Percentiles rank a stretch among this genome's conserved stretches.
These are phyloP conservation scores for Piper longum DNA, from an alignment of 164 flowering plant genomes.

Conservation along the genomic window DNA sequence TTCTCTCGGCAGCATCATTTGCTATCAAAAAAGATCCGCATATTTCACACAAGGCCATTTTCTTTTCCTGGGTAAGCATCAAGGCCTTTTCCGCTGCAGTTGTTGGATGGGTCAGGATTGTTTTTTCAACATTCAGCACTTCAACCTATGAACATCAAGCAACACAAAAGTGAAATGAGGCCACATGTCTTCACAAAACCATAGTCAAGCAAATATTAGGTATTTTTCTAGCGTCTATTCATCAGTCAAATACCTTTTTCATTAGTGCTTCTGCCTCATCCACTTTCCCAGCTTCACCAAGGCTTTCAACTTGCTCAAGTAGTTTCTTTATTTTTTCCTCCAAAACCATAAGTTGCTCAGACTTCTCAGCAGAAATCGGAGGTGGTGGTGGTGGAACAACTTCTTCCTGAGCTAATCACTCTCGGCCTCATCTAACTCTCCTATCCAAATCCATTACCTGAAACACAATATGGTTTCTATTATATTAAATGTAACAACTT, in stretches of 20 bases:
- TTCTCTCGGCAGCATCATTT: constrained; percentile 94
- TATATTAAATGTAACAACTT: no score
- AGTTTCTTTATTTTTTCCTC: constrained; percentile 95
- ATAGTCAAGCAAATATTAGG: neutral
- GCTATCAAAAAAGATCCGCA: constrained; percentile 97
- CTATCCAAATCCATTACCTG: constrained; percentile 92
- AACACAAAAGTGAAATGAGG: neutral
- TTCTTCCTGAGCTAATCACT: constrained; percentile 78
- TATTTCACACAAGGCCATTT: constrained; percentile 90
- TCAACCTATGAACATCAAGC: constrained; percentile 50
- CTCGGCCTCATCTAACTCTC: constrained; percentile 89
- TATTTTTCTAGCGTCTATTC: neutral
- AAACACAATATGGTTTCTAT: constrained; percentile 1
- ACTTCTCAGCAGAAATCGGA: constrained; percentile 63
- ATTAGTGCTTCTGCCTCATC: constrained; percentile 99
- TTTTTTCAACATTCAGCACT: constrained; percentile 63
- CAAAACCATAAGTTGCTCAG: constrained; percentile 72
- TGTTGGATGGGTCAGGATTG: constrained; percentile 45
- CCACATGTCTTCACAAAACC: neutral
- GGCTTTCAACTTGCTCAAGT: constrained; percentile 88
- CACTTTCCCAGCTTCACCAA: constrained; percentile 97
- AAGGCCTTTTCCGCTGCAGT: constrained; percentile 47
- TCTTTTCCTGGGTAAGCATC: constrained; percentile 85
- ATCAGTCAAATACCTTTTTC: constrained; percentile 54
- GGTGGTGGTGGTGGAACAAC: constrained; percentile 68